These are phyloP conservation scores for Clonostachys rosea DNA, from an alignment of 2,329 filamentous ascomycete genomes.

Conservation along the genomic window DNA sequence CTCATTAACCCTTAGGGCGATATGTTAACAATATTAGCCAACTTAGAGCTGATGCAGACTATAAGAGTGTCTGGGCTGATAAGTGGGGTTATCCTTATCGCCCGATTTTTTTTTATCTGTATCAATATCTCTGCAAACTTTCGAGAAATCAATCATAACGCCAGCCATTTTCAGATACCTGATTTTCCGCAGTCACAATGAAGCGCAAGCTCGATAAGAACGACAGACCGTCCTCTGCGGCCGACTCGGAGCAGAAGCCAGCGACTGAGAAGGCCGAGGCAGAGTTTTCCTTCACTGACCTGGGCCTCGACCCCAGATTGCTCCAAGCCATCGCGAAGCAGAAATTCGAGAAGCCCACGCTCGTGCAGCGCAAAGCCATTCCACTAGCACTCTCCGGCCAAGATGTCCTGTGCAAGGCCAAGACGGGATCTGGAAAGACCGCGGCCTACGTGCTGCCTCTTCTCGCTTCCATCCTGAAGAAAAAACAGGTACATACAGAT, in stretches of 20 bases:
- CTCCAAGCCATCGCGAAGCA: constrained; percentile 82
- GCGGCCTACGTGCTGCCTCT: constrained; percentile 91
- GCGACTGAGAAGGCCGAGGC: constrained; percentile 13
- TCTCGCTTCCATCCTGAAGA: constrained; percentile 77
- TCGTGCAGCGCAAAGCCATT: constrained; percentile 82
- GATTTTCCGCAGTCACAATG: constrained; percentile 25
- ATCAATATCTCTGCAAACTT: not conserved
- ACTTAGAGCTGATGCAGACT: too few relatives aligned
- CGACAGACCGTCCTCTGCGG: constrained; percentile 36
- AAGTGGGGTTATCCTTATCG: too few relatives aligned
- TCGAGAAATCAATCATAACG: not conserved
- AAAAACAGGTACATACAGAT: constrained; percentile 53
- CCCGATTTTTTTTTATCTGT: too few relatives aligned
- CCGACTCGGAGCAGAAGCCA: constrained; percentile 4
- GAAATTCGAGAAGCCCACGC: constrained; percentile 81
- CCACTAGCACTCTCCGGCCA: constrained; percentile 82
- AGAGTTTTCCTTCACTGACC: constrained; percentile 61
- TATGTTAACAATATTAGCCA: too few relatives aligned
- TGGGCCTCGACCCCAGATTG: constrained; percentile 80
- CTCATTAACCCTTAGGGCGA: too few relatives aligned
- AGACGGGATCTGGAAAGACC: constrained; percentile 95
- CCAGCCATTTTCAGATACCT: not conserved
- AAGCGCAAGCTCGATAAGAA: constrained; percentile 59
- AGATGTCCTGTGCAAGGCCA: constrained; percentile 87
- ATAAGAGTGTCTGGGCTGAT: too few relatives aligned